phyloP scores from a whole-genome alignment of 768 basidiomycete genomes.

The Cystofilobasidium ferigula region DNA sequence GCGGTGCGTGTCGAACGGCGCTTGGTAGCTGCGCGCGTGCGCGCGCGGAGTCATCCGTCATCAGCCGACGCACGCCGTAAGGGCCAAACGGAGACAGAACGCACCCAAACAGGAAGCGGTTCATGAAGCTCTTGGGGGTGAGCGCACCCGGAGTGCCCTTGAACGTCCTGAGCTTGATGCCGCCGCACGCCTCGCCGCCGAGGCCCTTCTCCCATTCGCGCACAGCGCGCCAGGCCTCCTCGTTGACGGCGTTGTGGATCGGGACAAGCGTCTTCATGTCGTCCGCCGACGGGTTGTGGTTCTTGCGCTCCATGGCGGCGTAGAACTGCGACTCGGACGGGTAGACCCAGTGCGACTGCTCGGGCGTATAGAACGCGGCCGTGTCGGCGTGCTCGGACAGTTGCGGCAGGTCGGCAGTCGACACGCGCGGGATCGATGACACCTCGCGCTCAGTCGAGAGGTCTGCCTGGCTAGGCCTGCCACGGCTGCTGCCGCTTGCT shows the following conservation, averaged over 20 bases:
- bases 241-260: conserved; percentile 98
- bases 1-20: conserved; percentile 94
- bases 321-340: conserved; percentile 98
- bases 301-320: conserved; percentile 88
- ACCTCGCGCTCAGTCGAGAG: conserved; percentile 65
- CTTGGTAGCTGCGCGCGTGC: conserved; percentile 55
- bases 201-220: conserved; percentile 69
- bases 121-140: conserved; percentile 69
- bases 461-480: too few species aligned
- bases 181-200: conserved; percentile 62
- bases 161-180: conserved; percentile 45
- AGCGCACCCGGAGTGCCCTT: conserved; percentile 72
- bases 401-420: conserved; percentile 17
- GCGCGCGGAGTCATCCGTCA: neutral
- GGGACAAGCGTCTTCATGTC: conserved; percentile 96
- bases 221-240: conserved; percentile 75
- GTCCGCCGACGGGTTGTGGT: conserved; percentile 69
- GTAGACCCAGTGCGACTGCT: conserved; percentile 78
- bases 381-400: conserved; percentile 8
- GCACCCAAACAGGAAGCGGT: conserved; percentile 68
- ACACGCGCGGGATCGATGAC: conserved; percentile 70
- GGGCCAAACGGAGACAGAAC: too few species aligned
- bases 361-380: conserved; percentile 37
- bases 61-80: neutral
- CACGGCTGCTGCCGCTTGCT: conserved; percentile 3